phyloP scores from a whole-genome alignment of 768 basidiomycete species.

The Stropharia rugosoannulata region DNA sequence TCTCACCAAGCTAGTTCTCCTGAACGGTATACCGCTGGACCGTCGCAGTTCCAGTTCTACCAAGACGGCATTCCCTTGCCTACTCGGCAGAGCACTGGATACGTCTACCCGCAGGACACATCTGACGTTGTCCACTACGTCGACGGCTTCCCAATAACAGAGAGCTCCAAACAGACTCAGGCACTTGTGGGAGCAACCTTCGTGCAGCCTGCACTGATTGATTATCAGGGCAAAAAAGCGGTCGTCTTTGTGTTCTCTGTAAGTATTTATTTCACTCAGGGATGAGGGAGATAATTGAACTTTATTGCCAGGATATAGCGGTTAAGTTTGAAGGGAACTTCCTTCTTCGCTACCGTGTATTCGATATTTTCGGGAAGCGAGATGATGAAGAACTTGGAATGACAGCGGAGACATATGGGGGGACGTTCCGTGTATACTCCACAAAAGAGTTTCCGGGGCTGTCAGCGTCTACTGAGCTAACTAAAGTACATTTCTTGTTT shows the following conservation, averaged over 20 bases:
- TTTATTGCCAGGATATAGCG: constrained; percentile 55
- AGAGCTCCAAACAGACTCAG: constrained; percentile 50
- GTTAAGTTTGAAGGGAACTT: constrained; percentile 69
- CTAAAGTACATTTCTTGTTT: constrained; percentile 44
- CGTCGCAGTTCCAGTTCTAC: background rate
- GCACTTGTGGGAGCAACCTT: constrained; percentile 62
- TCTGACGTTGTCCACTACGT: constrained; percentile 43
- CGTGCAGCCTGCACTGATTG: constrained; percentile 52
- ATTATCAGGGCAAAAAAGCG: constrained; percentile 54
- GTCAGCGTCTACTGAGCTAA: constrained; percentile 63
- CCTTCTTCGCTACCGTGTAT: constrained; percentile 62
- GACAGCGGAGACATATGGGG: constrained; percentile 66
- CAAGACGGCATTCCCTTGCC: background rate
- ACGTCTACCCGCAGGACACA: constrained; percentile 14
- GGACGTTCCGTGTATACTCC: constrained; percentile 62
- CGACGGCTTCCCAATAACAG: constrained; percentile 40
- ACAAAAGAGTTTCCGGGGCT: constrained; percentile 74
- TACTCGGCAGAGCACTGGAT: constrained; percentile 12
- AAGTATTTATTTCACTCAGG: constrained; percentile 26
- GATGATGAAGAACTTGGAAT: constrained; percentile 36
- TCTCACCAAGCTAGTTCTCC: background rate
- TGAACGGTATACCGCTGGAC: background rate
- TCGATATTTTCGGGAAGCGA: constrained; percentile 54
- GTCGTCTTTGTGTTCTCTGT: constrained; percentile 65
- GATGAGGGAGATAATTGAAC: background rate